phyloP scores from a whole-genome alignment of 306 rosid species.

The Sphenostylis stenocarpa region DNA sequence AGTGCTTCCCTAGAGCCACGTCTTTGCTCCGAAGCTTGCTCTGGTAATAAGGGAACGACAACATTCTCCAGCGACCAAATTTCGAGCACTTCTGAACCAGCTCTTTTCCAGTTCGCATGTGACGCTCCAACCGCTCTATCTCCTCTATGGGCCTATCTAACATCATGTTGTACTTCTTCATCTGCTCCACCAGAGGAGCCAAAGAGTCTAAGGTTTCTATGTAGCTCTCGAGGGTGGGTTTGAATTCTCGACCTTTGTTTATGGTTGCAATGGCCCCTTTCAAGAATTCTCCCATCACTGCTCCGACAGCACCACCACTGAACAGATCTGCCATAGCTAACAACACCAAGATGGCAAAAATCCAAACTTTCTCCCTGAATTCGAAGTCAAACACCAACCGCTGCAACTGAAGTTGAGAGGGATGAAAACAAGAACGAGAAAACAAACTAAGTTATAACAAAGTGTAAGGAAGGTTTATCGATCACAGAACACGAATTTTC shows the following conservation, averaged over 20 bases:
- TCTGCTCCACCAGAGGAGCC: conserved; percentile 23
- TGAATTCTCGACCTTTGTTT: neutral
- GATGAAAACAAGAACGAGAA: neutral
- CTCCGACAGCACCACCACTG: conserved; percentile 23
- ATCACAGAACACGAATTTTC: neutral
- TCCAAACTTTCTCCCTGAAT: neutral
- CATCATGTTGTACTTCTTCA: neutral
- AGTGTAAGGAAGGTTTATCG: neutral
- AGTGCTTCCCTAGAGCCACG: neutral
- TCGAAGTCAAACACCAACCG: neutral
- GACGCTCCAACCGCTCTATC: neutral
- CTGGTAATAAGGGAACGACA: conserved; percentile 24
- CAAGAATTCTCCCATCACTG: conserved; percentile 1
- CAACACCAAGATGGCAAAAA: neutral
- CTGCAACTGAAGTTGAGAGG: neutral
- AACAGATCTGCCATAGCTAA: neutral
- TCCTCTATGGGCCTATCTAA: conserved; percentile 35
- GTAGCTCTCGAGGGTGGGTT: neutral
- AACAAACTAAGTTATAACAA: neutral
- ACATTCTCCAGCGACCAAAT: conserved; percentile 12
- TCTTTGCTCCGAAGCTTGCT: conserved; percentile 16
- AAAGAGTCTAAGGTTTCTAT: conserved; percentile 16
- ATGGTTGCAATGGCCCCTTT: neutral
- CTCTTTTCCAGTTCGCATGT: conserved; percentile 26
- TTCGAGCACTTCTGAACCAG: conserved; percentile 37